A percentile compares a stretch with the other conserved stretches of the same genome.
These are phyloP conservation scores for Podaxis sp. DNA, from an alignment of 768 basidiomycete genomes.

Conservation along the genomic window DNA sequence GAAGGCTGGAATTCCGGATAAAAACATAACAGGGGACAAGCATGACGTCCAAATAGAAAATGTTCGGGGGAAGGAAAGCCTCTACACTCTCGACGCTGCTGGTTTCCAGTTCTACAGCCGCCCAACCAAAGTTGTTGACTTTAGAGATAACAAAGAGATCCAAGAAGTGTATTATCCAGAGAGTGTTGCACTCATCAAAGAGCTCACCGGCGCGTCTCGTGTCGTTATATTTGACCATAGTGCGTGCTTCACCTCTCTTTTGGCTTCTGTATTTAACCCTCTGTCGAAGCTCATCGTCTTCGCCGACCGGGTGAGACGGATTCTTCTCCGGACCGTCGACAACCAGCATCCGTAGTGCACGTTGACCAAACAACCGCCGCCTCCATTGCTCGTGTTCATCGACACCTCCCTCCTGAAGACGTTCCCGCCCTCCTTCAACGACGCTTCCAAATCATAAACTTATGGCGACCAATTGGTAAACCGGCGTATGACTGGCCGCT, in stretches of 20 bases:
- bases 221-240: conserved; percentile 65
- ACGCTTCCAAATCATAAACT: conserved; percentile 48
- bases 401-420: conserved; percentile 27
- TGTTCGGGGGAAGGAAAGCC: conserved; percentile 48
- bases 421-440: conserved; percentile 33
- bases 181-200: conserved; percentile 53
- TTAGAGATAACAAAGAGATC: conserved; percentile 40
- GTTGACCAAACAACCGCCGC: conserved; percentile 40
- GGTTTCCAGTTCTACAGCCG: conserved; percentile 46
- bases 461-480: conserved; percentile 45
- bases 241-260: conserved; percentile 26
- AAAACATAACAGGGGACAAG: conserved; percentile 21
- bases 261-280: background rate
- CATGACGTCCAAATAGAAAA: conserved; percentile 47
- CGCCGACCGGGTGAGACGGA: conserved; percentile 18
- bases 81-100: conserved; percentile 42
- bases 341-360: conserved; percentile 29
- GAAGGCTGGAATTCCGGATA: conserved; percentile 20
- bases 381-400: conserved; percentile 34
- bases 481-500: conserved; percentile 40
- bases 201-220: conserved; percentile 54
- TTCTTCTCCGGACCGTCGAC: conserved; percentile 16
- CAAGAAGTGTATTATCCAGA: conserved; percentile 57
- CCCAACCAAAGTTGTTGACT: conserved; percentile 43
- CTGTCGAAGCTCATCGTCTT: conserved; percentile 17